Evolutionary conservation across 2,329 filamentous ascomycete species (phyloP).

Genomic region (Oidium heveae): DNA sequence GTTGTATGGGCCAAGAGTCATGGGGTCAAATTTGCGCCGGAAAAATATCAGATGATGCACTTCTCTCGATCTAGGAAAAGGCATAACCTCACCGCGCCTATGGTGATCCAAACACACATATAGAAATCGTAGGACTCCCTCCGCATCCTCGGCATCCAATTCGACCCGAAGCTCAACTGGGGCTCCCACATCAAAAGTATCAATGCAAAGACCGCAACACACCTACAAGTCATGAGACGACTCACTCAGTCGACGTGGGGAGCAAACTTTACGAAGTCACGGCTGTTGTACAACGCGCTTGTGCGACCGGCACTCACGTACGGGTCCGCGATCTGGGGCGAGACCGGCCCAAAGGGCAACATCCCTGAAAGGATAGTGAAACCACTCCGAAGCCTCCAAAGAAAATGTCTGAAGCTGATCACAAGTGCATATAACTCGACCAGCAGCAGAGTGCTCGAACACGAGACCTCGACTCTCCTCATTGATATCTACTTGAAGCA

Average conservation of each 20-base stretch:
- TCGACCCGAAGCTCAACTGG: too few species aligned
- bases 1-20: background rate
- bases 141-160: background rate
- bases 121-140: background rate
- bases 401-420: too few species aligned
- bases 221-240: background rate
- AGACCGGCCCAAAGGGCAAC: too few species aligned
- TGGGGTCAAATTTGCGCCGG: background rate
- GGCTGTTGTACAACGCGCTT: too few species aligned
- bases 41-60: background rate
- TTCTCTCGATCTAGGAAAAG: background rate
- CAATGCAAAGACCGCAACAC: background rate
- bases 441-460: too few species aligned
- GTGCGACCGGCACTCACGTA: too few species aligned
- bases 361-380: too few species aligned
- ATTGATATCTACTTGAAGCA: background rate
- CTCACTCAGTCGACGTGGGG: constrained; percentile 1
- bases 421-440: too few species aligned
- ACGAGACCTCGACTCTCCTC: too few species aligned
- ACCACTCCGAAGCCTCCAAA: too few species aligned
- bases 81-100: background rate
- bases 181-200: background rate
- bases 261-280: background rate
- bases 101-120: background rate
- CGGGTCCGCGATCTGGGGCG: too few species aligned